Base-by-base conservation (phyloP, 306 rosid species). In the Erythrophleum fordii region DNA sequence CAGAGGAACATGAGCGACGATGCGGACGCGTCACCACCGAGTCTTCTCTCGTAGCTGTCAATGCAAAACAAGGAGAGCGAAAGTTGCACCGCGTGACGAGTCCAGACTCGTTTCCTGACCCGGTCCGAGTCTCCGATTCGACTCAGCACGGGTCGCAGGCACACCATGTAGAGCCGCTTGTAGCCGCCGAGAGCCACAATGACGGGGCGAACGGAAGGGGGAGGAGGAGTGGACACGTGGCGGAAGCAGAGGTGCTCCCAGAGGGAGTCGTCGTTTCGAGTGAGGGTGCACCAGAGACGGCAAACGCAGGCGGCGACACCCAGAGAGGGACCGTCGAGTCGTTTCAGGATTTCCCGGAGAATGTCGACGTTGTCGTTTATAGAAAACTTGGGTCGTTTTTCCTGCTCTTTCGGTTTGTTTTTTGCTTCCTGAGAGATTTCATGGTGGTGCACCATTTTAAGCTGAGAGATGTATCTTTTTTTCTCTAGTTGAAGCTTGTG, bases 211-310 rank as follows among this genome's bases (percentile, higher is more conserved):
- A 95, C 78, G 0, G 95, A 85, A 1, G 88, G 31, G 0, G 91
- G 84, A 0, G 94, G 89, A 0, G 97, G 93, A 7, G 84, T 34
- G 0, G 88, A 86, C 61, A 85, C 90, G 86, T 91, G 97, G 69
- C 89, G 91, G 85, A 95, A 91, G 84, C 99, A 95, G 77, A 95
- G 87, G 77, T 93, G 90, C 25, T 93, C 99, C 99, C 98, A 95
- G 16, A 95, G 87, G 0, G 98, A 88, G 87, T 95, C 99, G 82
- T 95, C 97, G 84, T 83, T 88, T 42, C 80, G 76, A 13, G 93
- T 84, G 42, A 93, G 84, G 81, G 85, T 83, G 77, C 89, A 85
- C 99, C 99, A 95, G 20, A 93, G 88, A 11, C 97, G 93, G 79
- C 99, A 95, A 69, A 92, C 97, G 78, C 97, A 93, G 5, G 99